A percentile compares a stretch with the other conserved stretches of the same genome.
Conservation (phyloP, 2,329 filamentous ascomycete genomes). For the Penicillium aurantiogriseum region DNA sequence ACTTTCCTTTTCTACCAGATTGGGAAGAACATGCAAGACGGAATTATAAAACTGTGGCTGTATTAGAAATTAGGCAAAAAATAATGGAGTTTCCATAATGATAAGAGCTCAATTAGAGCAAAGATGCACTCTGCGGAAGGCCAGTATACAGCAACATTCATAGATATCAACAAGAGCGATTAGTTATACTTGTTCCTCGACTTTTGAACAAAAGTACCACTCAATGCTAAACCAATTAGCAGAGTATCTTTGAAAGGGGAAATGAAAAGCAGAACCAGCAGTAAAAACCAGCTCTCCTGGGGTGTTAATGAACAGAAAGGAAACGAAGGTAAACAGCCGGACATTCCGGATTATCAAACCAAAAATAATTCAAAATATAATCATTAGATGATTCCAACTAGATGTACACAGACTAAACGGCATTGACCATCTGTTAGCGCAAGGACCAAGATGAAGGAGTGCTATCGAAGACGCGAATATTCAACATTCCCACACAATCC, state of each 20-base stretch:
- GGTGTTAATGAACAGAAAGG: not conserved
- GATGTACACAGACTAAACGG: not conserved
- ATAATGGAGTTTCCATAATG: too few species aligned
- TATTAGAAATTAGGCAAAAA: not conserved
- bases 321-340: not conserved
- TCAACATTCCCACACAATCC: not conserved
- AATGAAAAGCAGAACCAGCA: not conserved
- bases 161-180: not conserved
- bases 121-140: not conserved
- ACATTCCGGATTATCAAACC: not conserved
- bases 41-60: not conserved
- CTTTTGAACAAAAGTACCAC: too few species aligned
- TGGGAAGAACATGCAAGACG: not conserved
- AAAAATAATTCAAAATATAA: not conserved
- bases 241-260: too few species aligned
- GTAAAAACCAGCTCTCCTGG: not conserved
- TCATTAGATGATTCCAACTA: not conserved
- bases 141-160: not conserved
- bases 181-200: not conserved
- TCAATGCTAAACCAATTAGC: accelerated
- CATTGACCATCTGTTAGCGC: not conserved
- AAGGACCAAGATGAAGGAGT: not conserved
- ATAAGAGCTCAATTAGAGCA: not conserved
- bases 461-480: constrained; percentile 1
- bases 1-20: not conserved